phyloP scores from a whole-genome alignment of 768 basidiomycete genomes.

The Lactarius tabidus region DNA sequence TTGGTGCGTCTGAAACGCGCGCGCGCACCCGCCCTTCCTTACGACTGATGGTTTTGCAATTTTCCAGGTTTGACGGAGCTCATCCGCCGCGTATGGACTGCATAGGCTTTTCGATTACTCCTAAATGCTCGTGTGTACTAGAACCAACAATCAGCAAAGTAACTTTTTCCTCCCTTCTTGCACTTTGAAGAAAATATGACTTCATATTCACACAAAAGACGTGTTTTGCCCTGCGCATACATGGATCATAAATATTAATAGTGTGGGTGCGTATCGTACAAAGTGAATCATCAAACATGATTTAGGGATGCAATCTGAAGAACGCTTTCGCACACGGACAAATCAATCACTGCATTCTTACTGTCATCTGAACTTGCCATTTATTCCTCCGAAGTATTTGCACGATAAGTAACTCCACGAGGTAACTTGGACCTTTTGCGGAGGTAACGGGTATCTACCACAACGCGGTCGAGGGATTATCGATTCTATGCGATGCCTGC shows the following conservation, averaged over 20 bases:
- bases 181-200: not conserved
- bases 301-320: not conserved
- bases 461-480: not conserved
- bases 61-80: constrained; percentile 77
- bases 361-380: too few relatives aligned
- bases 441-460: not conserved
- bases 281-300: not conserved
- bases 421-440: not conserved
- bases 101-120: constrained; percentile 37
- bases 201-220: not conserved
- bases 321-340: not conserved
- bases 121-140: constrained; percentile 7
- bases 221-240: too few relatives aligned
- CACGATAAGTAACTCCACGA: not conserved
- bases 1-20: too few relatives aligned
- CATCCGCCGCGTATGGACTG: constrained; percentile 77
- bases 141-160: not conserved
- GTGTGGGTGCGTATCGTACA: not conserved
- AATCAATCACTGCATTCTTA: not conserved
- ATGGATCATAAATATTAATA: not conserved
- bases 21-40: too few relatives aligned
- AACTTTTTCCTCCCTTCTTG: too few relatives aligned
- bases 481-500: constrained; percentile 15
- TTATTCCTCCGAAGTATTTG: not conserved
- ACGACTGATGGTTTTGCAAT: constrained; percentile 7